Base-by-base conservation (phyloP, 257 asterid species). In the Cynanchum wilfordii region DNA sequence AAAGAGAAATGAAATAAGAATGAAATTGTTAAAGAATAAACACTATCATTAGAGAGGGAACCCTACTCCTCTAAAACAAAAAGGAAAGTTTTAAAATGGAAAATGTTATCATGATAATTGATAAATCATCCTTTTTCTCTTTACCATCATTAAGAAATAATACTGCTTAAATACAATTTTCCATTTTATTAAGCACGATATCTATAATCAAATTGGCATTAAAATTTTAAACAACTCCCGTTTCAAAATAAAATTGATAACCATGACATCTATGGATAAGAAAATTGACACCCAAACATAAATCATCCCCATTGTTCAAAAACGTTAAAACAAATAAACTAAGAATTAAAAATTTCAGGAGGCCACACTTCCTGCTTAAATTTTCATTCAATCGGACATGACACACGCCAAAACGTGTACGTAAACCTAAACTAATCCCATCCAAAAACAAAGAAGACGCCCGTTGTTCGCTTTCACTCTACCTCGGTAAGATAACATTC, bases 131-230 rank as follows among this genome's bases (percentile, higher is more conserved):
- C 20, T 29, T n/a, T 20, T 5, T 5, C 51, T 54, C 17, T 7
- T 45, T 33, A 45, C 69, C 59, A 33, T n/a, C 36, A 67, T 66
- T 74, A 66, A 45, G 42, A 29, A 60, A 29, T 15, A 27, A 59
- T 15, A 60, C 38, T 27, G 66, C 44, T 36, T n/a, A 60, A 30
- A 20, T 60, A 60, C 17, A 59, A 29, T 29, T 30, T 30, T 2
- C n/a, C 44, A 62, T 16, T 62, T 62, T 15, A 62, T 33, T 13
- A 62, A 62, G 12, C 25, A 62, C 13, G 10, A 27, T 12, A 30
- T 33, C 47, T 30, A 64, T 10, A 29, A 30, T 5, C 8, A 60
- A 60, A 30, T 60, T 30, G 22, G 30, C 42, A 29, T 5, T 5
- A 51, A 51, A 51, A 17, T 16, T 20, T 5, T 19, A 17, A 15